phyloP scores from a whole-genome alignment of 768 basidiomycete genomes.

The Mycena epipterygia region DNA sequence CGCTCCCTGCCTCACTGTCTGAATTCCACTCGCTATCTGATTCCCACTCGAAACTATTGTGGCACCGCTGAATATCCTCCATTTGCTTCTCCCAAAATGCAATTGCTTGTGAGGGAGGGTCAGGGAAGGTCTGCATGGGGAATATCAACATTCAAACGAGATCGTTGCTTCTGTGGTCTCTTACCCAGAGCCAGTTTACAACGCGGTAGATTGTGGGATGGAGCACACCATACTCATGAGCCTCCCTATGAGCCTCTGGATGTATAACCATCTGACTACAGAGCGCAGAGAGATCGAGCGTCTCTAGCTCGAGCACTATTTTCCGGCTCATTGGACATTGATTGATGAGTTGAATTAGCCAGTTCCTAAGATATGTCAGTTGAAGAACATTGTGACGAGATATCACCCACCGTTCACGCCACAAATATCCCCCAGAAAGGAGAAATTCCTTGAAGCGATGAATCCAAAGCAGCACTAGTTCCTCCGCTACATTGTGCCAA shows the following conservation, averaged over 20 bases:
- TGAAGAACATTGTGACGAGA: too few relatives aligned
- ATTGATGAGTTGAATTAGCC: too few relatives aligned
- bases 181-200: neutral
- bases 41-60: too few relatives aligned
- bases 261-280: neutral
- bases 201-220: too few relatives aligned
- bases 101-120: neutral
- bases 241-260: neutral
- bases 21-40: too few relatives aligned
- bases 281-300: neutral
- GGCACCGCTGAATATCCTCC: too few relatives aligned
- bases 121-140: neutral
- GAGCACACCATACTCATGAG: neutral
- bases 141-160: neutral
- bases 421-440: too few relatives aligned
- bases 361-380: too few relatives aligned
- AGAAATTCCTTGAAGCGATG: neutral
- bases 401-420: too few relatives aligned
- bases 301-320: constrained; percentile 3
- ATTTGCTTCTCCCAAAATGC: constrained; percentile 7
- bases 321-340: too few relatives aligned
- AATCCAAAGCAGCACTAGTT: neutral
- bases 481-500: neutral
- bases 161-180: neutral
- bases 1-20: too few relatives aligned